Evolutionary conservation across 345 rosid species (phyloP), one percentile per base, ranked within the genome.

Genomic region (Eucalyptus tenuipes): DNA sequence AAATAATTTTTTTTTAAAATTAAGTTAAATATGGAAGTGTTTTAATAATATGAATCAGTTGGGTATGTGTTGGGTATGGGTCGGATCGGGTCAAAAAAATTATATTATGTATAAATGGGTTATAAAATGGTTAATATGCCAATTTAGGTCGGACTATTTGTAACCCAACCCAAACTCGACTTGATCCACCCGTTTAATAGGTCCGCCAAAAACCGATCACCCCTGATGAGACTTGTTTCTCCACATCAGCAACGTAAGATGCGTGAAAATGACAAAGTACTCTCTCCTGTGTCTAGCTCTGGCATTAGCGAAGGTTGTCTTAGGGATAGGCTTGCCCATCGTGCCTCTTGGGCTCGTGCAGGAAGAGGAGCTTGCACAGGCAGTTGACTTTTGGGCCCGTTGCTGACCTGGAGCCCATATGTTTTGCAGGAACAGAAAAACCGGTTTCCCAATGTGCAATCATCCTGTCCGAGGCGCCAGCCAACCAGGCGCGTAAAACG

Each of bases 111-210:
- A 20, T 52, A 18, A 7, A 52, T 52, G 57, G 25, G 1, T 18
- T 52, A 52, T 52, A 52, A 52, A 20, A 1, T 0, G 25, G 5
- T 3, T 52, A 52, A 20, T 52, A 52, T 20, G 4, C 0, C 57
- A 52, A 52, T 52, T 52, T 52, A 52, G 0, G 1, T 8, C 2
- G 1, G 1, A 18, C 0, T 1, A 52, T 52, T 52, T 52, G 1
- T 20, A 52, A 52, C 1, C 1, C 0, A 0, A 52, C 5, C 1
- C 10, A 52, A 52, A 52, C 25, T 52, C 2, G 1, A 20, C 10
- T 52, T 2, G 0, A 52, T 1, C 0, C 10, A 7, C 25, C 1
- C 10, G 1, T 52, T 8, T 1, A 52, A 52, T 52, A 8, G 2
- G 2, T 7, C 57, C 20, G 57, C 57, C 25, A 52, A 52, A 52